These are phyloP conservation scores for Buddleja alternifolia DNA, from an alignment of 257 asterid species.

Conservation along the genomic window DNA sequence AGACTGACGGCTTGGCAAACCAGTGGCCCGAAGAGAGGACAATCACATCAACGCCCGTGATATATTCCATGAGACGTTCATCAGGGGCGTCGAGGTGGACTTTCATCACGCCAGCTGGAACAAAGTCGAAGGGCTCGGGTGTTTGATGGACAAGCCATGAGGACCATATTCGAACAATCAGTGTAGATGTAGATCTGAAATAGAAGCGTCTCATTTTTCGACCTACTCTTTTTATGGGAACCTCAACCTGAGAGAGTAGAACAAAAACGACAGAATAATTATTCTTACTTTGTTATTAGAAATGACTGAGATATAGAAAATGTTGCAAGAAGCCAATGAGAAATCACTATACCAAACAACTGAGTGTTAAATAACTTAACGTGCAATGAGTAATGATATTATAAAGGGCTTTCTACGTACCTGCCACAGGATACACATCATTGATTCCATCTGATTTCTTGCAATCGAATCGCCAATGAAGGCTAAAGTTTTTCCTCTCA, in stretches of 20 bases:
- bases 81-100: conserved; percentile 89
- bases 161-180: conserved; percentile 93
- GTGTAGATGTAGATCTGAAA: conserved; percentile 89
- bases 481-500: conserved; percentile 94
- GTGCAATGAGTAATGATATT: conserved; percentile 4
- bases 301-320: background rate
- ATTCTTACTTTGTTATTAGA: background rate
- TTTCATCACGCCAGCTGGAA: conserved; percentile 75
- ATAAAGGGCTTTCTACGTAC: conserved; percentile 36
- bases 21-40: conserved; percentile 98
- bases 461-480: conserved; percentile 96
- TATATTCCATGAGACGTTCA: conserved; percentile 71
- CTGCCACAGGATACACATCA: conserved; percentile 97
- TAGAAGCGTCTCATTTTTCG: conserved; percentile 78
- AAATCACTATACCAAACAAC: too few species aligned
- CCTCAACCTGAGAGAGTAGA: conserved; percentile 69
- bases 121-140: conserved; percentile 67
- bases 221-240: conserved; percentile 78
- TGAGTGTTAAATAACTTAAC: background rate
- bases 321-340: background rate
- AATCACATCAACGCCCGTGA: conserved; percentile 63
- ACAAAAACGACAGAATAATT: conserved; percentile 11
- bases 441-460: conserved; percentile 96
- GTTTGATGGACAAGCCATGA: conserved; percentile 93
- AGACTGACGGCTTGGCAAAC: conserved; percentile 92